Evolutionary conservation across 2,329 filamentous ascomycete species (phyloP).

Genomic region (Colletotrichum orchidophilum): DNA sequence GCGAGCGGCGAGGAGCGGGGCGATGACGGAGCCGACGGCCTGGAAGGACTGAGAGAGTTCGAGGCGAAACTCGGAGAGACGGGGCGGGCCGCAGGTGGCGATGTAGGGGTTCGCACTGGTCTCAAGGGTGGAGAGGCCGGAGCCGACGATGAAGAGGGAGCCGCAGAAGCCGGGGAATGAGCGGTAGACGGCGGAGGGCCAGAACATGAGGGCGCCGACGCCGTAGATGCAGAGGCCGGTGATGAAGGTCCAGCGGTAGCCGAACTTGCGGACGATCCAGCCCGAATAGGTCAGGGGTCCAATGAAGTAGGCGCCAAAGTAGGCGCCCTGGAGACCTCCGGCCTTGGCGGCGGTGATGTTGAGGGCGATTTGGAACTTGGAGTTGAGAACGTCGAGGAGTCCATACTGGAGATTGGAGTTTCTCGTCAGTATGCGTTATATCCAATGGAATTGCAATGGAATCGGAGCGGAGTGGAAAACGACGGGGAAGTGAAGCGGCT

Average conservation of each 20-base stretch:
- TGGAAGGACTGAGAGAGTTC: slow-evolving; percentile 68
- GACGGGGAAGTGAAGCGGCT: too few relatives aligned
- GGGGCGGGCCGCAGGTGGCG: slow-evolving; percentile 65
- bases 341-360: slow-evolving; percentile 55
- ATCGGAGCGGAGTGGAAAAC: too few relatives aligned
- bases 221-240: slow-evolving; percentile 65
- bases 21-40: slow-evolving; percentile 65
- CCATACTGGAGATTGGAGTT: slow-evolving; percentile 13
- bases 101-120: slow-evolving; percentile 66
- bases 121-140: slow-evolving; percentile 60
- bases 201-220: slow-evolving; percentile 65
- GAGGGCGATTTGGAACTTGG: slow-evolving; percentile 58
- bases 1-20: slow-evolving; percentile 66
- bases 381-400: slow-evolving; percentile 53
- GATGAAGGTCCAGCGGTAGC: slow-evolving; percentile 75
- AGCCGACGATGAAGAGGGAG: slow-evolving; percentile 58
- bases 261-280: slow-evolving; percentile 70
- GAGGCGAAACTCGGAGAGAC: slow-evolving; percentile 66
- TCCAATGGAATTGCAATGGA: too few relatives aligned
- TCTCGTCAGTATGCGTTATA: background rate
- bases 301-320: slow-evolving; percentile 58
- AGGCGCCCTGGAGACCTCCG: slow-evolving; percentile 59
- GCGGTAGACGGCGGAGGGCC: slow-evolving; percentile 64
- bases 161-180: slow-evolving; percentile 70
- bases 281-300: slow-evolving; percentile 49